These are phyloP conservation scores for Solanum paucissectum DNA, from an alignment of 257 asterid species.

Conservation along the genomic window DNA sequence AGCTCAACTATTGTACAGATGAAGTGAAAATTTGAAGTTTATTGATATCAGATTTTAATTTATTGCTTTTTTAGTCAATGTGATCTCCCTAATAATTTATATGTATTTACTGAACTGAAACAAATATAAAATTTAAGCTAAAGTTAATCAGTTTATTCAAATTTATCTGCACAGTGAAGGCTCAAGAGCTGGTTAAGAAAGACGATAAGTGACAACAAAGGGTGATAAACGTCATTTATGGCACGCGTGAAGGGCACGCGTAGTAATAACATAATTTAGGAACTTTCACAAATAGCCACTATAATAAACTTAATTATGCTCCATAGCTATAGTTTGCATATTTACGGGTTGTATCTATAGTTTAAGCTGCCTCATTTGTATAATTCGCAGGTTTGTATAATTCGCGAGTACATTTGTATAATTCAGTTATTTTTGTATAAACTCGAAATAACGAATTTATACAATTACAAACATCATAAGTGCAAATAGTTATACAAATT, in stretches of 20 bases:
- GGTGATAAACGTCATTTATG: not conserved
- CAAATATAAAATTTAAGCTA: not conserved
- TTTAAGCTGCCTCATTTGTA: too few species aligned
- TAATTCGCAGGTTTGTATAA: too few species aligned
- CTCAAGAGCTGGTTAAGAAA: not conserved
- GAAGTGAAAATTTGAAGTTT: not conserved
- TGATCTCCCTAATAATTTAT: not conserved
- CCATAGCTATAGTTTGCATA: too few species aligned
- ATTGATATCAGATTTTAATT: not conserved
- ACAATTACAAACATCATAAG: too few species aligned
- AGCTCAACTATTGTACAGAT: accelerated
- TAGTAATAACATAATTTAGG: not conserved
- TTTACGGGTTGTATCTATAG: too few species aligned
- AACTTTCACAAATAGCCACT: too few species aligned
- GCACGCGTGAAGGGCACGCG: not conserved
- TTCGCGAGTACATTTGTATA: too few species aligned
- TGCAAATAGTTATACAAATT: too few species aligned
- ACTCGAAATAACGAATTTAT: too few species aligned
- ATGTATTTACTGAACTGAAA: not conserved
- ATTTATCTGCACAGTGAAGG: not conserved
- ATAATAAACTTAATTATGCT: too few species aligned
- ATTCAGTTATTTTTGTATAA: too few species aligned
- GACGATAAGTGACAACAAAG: not conserved
- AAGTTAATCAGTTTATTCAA: not conserved
- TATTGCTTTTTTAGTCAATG: not conserved